Evolutionary conservation across 495 filamentous ascomycete species (phyloP), one percentile per base, ranked within the genome.

Genomic region (Chaetomium tenue): DNA sequence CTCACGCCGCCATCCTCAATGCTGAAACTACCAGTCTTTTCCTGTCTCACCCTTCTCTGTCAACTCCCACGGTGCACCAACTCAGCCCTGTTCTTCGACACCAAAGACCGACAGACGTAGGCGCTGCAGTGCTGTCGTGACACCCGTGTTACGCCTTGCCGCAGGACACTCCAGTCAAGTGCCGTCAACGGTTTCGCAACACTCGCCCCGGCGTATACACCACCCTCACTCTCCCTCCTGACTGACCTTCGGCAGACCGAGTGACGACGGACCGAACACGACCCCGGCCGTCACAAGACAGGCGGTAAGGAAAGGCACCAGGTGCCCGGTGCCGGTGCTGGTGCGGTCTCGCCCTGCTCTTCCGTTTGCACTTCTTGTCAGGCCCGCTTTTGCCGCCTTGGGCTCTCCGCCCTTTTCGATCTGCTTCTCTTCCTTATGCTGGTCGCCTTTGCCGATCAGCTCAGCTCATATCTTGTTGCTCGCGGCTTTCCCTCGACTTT

Each of bases 71-170:
- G 23, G 4, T 28, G 26, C 55, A 58, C 28, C 26, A 23, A 51
- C 40, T 52, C 61, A 63, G 53, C 61, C 42, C 42, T 63, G 28
- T 13, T 25, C 30, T 5, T 18, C 30, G 37, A 13, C 44, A 50
- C 28, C 28, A n/a, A 5, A 11, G 25, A 39, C 28, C n/a, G 52
- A 20, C 28, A 22, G 42, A 44, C 18, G n/a, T 64, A 53, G 15
- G 62, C 62, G 30, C 55, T 58, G 47, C 33, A 30, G 44, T 52
- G 47, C 33, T 30, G 44, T 53, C 33, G 62, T 64, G 30, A 53
- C 62, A 59, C 55, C 15, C n/a, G 44, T 59, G 42, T 58, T 46
- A 57, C 55, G 47, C 30, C 54, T 59, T 64, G 55, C 62, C 54
- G 62, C 62, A 55, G 62, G 37, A 33, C 13, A 47, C 33, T 52